A percentile compares a stretch with the other conserved stretches of the same genome.
phyloP scores from a whole-genome alignment of 345 rosid genomes.

The Arabidopsis arenosa region DNA sequence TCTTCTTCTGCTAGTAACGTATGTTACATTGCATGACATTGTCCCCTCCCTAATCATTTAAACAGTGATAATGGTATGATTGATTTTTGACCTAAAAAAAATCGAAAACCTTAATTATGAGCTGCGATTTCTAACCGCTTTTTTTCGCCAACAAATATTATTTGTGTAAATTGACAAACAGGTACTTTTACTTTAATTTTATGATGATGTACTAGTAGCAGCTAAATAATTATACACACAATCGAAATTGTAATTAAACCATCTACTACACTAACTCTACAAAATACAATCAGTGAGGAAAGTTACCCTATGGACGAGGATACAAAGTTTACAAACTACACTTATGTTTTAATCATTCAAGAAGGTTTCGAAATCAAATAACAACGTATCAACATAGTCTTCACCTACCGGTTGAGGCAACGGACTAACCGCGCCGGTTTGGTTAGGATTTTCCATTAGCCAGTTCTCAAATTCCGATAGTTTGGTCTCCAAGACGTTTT shows the following conservation, averaged over 20 bases:
- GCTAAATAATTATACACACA: conserved; percentile 21
- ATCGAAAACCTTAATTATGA: neutral
- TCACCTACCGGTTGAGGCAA: conserved; percentile 22
- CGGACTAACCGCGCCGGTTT: conserved; percentile 9
- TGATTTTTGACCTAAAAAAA: neutral
- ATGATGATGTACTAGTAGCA: conserved; percentile 1
- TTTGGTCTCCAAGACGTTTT: conserved; percentile 34
- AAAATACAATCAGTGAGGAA: conserved; percentile 3
- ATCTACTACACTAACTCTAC: conserved; percentile 12
- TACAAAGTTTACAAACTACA: conserved; percentile 2
- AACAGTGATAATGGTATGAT: neutral
- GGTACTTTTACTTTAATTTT: neutral
- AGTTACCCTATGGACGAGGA: neutral
- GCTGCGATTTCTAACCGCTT: neutral
- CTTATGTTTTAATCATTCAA: conserved; percentile 34
- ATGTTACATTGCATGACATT: neutral
- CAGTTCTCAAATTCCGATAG: conserved; percentile 41
- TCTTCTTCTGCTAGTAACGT: neutral
- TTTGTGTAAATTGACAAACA: neutral
- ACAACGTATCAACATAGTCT: conserved; percentile 22
- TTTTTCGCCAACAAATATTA: neutral
- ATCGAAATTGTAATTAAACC: neutral
- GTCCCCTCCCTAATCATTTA: no score
- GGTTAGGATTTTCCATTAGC: conserved; percentile 44
- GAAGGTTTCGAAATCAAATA: conserved; percentile 44